Evolutionary conservation across 2,329 filamentous ascomycete species (phyloP).

Genomic region (Triangularia setosa): DNA sequence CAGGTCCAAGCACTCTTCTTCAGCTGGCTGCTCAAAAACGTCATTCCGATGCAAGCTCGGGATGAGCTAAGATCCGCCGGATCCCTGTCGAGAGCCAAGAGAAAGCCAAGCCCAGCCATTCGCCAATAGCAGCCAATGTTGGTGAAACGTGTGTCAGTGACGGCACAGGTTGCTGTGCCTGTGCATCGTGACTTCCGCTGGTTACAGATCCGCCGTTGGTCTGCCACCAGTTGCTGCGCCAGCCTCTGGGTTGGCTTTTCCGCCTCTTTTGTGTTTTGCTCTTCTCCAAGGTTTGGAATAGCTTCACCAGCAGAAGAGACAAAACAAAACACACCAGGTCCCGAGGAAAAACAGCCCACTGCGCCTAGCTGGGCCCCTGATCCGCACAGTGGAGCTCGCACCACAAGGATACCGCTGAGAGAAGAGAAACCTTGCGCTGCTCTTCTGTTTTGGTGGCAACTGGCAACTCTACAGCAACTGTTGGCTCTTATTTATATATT

Average conservation of each 20-base stretch:
- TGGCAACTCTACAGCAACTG: not conserved
- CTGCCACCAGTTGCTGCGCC: not conserved
- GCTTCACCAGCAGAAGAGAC: not conserved
- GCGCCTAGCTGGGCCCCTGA: not conserved
- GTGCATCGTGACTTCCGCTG: not conserved
- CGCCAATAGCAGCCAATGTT: slow-evolving; percentile 19
- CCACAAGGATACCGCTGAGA: not conserved
- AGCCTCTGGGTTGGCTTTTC: slow-evolving; percentile 2
- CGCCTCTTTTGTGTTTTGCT: not conserved
- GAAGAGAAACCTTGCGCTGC: not conserved
- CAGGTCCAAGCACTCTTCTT: not conserved
- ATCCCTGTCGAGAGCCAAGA: not conserved
- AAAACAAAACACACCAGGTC: not conserved
- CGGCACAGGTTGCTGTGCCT: slow-evolving; percentile 6
- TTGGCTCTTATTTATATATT: not conserved
- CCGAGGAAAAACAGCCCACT: not conserved
- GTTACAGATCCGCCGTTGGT: not conserved
- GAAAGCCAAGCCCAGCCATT: slow-evolving; percentile 11
- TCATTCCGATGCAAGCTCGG: slow-evolving; percentile 3
- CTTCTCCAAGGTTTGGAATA: not conserved
- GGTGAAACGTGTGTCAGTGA: slow-evolving; percentile 5
- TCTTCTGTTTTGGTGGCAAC: slow-evolving; percentile 2
- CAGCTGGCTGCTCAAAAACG: not conserved
- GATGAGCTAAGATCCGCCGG: not conserved
- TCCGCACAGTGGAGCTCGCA: not conserved